Percentiles rank a stretch among this genome's conserved stretches.
Conservation (phyloP, 2,329 filamentous ascomycete genomes). For the Hypoxylon sp. region DNA sequence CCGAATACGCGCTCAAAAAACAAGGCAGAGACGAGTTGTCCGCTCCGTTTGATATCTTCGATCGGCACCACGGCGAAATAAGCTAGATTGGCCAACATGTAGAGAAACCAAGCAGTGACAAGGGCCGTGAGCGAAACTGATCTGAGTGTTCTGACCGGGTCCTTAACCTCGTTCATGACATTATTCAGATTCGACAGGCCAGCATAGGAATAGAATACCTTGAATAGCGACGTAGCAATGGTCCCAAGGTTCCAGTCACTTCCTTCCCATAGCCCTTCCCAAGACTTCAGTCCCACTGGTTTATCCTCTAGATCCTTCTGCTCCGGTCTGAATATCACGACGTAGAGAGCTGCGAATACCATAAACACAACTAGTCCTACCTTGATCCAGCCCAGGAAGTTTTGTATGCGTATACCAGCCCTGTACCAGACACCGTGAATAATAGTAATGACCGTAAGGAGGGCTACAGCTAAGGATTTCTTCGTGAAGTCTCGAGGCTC, state of each 20-base stretch:
- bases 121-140: conserved; percentile 73
- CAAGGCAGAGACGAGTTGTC: conserved; percentile 76
- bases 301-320: conserved; percentile 39
- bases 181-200: conserved; percentile 78
- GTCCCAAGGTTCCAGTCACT: conserved; percentile 79
- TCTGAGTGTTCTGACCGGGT: conserved; percentile 76
- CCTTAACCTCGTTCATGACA: conserved; percentile 78
- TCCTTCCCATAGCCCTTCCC: conserved; percentile 72
- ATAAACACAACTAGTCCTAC: conserved; percentile 73
- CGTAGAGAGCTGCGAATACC: conserved; percentile 72
- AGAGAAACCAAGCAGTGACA: conserved; percentile 72
- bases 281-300: conserved; percentile 52
- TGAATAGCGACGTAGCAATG: conserved; percentile 76
- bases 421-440: conserved; percentile 71
- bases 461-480: conserved; percentile 69
- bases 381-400: conserved; percentile 74
- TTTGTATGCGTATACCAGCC: conserved; percentile 72
- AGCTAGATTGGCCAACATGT: conserved; percentile 75
- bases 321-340: conserved; percentile 63
- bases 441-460: conserved; percentile 70
- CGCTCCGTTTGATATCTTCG: conserved; percentile 75
- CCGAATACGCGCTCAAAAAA: conserved; percentile 78
- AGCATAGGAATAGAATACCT: conserved; percentile 78
- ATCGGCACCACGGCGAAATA: conserved; percentile 76
- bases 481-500: conserved; percentile 65